Evolutionary conservation across 805 yeast species (phyloP).

Genomic region (Groenewaldozyma salmanticensis): DNA sequence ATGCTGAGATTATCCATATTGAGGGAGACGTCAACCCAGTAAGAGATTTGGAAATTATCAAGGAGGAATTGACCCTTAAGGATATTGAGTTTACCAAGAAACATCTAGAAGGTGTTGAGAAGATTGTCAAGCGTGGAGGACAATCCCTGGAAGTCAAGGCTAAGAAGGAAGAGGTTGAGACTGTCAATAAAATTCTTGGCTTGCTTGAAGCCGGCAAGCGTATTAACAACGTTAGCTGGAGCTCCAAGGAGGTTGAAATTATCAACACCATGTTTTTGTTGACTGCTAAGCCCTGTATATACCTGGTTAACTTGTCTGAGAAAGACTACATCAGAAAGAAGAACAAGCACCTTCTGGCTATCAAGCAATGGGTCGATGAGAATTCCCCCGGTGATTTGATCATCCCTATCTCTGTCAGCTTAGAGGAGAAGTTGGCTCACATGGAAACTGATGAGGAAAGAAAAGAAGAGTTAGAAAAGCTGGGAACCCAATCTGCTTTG

Average conservation of each 20-base stretch:
- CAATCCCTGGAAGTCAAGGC: slow-evolving; percentile 59
- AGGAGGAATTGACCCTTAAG: slow-evolving; percentile 86
- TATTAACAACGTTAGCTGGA: slow-evolving; percentile 82
- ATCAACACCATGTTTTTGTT: slow-evolving; percentile 79
- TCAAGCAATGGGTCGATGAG: slow-evolving; percentile 84
- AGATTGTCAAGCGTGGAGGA: slow-evolving; percentile 78
- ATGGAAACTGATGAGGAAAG: slow-evolving; percentile 80
- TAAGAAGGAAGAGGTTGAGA: slow-evolving; percentile 35
- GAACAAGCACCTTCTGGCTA: slow-evolving; percentile 74
- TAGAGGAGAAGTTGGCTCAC: slow-evolving; percentile 84
- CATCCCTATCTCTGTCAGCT: slow-evolving; percentile 85
- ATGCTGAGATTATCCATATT: slow-evolving; percentile 94
- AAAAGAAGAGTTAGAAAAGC: slow-evolving; percentile 60
- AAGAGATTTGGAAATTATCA: slow-evolving; percentile 87
- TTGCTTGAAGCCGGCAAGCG: slow-evolving; percentile 77
- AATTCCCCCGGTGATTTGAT: slow-evolving; percentile 84
- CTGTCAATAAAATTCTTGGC: slow-evolving; percentile 63
- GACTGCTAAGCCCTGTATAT: slow-evolving; percentile 93
- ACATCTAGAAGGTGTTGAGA: slow-evolving; percentile 67
- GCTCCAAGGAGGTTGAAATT: slow-evolving; percentile 80
- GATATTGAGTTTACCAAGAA: slow-evolving; percentile 92
- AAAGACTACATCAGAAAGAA: slow-evolving; percentile 77
- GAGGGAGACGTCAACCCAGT: slow-evolving; percentile 95
- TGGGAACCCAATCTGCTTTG: slow-evolving; percentile 70
- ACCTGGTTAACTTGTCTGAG: slow-evolving; percentile 83